These are phyloP conservation scores for Pestalotiopsis sp. DNA, from an alignment of 2,329 filamentous ascomycete species.

Conservation along the genomic window DNA sequence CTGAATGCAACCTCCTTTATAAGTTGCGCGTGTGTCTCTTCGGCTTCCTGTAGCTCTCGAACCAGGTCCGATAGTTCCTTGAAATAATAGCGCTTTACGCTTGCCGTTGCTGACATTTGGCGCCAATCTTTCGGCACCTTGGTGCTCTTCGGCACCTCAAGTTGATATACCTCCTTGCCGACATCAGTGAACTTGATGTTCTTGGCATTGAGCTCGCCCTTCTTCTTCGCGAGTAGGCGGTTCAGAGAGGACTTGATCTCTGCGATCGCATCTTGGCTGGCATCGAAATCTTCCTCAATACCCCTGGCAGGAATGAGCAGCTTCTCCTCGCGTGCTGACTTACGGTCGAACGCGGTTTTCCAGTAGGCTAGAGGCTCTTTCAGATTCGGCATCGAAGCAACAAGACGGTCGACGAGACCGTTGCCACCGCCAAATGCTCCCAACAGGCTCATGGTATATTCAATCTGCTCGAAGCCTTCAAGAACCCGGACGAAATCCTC, in stretches of 20 bases:
- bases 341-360: constrained; percentile 89
- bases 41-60: constrained; percentile 86
- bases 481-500: constrained; percentile 93
- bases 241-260: constrained; percentile 75
- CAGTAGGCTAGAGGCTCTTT: constrained; percentile 75
- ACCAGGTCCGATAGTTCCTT: constrained; percentile 80
- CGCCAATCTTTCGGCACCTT: constrained; percentile 90
- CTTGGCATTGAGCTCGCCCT: constrained; percentile 73
- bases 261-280: constrained; percentile 76
- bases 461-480: constrained; percentile 96
- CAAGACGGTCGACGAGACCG: constrained; percentile 81
- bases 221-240: constrained; percentile 69
- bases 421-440: constrained; percentile 74
- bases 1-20: constrained; percentile 82
- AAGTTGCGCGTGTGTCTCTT: constrained; percentile 91
- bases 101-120: constrained; percentile 92
- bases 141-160: constrained; percentile 82
- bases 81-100: constrained; percentile 94
- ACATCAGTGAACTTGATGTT: constrained; percentile 78
- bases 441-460: constrained; percentile 86
- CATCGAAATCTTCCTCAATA: constrained; percentile 90
- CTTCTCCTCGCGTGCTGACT: constrained; percentile 76
- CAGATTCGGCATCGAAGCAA: constrained; percentile 85
- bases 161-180: constrained; percentile 95
- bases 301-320: constrained; percentile 83